Percentiles rank a stretch among this genome's conserved stretches.
These are phyloP conservation scores for Fusarium setosum DNA, from an alignment of 2,329 filamentous ascomycete genomes.

Conservation along the genomic window DNA sequence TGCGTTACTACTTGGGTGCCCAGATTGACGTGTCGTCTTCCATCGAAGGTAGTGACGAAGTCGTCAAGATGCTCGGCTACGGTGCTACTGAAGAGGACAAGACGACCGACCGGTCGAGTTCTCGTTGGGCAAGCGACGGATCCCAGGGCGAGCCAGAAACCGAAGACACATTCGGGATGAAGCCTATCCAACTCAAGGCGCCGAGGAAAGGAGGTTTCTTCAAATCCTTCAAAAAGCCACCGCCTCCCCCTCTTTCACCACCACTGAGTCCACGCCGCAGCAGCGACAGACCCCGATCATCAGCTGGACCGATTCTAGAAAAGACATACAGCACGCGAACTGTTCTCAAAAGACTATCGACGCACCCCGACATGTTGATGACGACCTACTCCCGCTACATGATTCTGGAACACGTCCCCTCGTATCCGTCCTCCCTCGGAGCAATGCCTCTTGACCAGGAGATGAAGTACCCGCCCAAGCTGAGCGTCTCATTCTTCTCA, in stretches of 20 bases:
- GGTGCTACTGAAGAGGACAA: constrained; percentile 41
- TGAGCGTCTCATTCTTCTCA: constrained; percentile 61
- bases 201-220: constrained; percentile 47
- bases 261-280: constrained; percentile 41
- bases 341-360: constrained; percentile 36
- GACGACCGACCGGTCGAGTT: not conserved
- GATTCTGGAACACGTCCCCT: constrained; percentile 44
- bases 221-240: constrained; percentile 46
- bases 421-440: constrained; percentile 35
- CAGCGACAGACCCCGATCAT: constrained; percentile 39
- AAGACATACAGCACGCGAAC: constrained; percentile 43
- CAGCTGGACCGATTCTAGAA: constrained; percentile 33
- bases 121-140: constrained; percentile 30
- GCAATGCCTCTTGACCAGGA: constrained; percentile 43
- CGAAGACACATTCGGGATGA: constrained; percentile 44
- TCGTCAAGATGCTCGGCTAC: constrained; percentile 61
- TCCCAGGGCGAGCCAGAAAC: constrained; percentile 31
- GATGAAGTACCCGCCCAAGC: constrained; percentile 42
- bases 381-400: constrained; percentile 48
- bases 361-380: constrained; percentile 33
- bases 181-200: constrained; percentile 34
- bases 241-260: constrained; percentile 37
- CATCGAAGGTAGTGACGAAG: constrained; percentile 61
- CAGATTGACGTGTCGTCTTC: constrained; percentile 69
- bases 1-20: constrained; percentile 65